phyloP scores from a whole-genome alignment of 139 green algal species.

The Picochlorum sp. region DNA sequence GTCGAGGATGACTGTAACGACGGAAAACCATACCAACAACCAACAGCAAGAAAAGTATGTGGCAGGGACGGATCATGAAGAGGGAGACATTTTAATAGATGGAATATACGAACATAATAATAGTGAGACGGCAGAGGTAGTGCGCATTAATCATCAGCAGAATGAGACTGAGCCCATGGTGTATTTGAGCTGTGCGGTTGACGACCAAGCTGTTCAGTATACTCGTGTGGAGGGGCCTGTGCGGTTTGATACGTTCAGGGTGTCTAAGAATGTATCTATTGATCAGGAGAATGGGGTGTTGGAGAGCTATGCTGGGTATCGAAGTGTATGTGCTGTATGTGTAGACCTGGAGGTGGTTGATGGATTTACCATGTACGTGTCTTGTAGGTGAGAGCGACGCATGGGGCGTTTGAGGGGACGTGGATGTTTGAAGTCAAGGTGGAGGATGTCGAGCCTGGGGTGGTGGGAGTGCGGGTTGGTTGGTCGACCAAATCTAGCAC shows the following conservation, averaged over 20 bases:
- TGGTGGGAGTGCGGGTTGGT: conserved; percentile 58
- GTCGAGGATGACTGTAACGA: no score
- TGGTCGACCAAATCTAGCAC: conserved; percentile 67
- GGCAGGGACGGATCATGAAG: neutral
- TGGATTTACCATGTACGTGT: neutral
- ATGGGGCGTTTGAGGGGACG: conserved; percentile 49
- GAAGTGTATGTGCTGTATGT: conserved; percentile 1
- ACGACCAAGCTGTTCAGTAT: no score
- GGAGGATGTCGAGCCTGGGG: conserved; percentile 42
- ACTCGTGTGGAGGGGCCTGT: neutral
- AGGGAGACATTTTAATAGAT: no score
- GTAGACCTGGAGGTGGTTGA: neutral
- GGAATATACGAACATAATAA: neutral
- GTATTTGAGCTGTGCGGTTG: no score
- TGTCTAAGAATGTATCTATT: neutral
- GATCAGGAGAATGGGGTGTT: neutral
- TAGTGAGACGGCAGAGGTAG: neutral
- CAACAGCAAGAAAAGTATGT: no score
- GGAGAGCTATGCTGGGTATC: neutral
- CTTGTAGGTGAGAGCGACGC: conserved; percentile 38
- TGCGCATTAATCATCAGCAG: neutral
- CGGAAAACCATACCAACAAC: no score
- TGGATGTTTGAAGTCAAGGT: conserved; percentile 73
- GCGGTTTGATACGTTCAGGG: neutral
- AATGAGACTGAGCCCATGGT: neutral